Percentiles rank a stretch among this genome's conserved stretches.
Evolutionary conservation across 352 stramenopile genomes (phyloP).

Genomic region (Saprolegnia diclina): DNA sequence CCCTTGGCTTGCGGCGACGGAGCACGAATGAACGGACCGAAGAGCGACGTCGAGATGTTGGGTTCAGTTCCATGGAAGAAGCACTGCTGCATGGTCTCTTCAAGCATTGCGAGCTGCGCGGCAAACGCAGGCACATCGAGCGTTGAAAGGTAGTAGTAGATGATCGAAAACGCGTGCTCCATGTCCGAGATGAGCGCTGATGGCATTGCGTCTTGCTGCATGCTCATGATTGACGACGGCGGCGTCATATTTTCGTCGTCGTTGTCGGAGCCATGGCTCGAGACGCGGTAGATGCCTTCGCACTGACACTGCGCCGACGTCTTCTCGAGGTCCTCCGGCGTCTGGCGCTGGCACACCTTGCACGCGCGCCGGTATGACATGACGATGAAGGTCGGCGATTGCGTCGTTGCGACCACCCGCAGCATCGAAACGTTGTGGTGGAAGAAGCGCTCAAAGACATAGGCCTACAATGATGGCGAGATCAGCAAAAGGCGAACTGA

Average conservation of each 20-base stretch:
- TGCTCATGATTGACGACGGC: neutral
- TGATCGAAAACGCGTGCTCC: conserved; percentile 1
- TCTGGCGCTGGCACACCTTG: conserved; percentile 25
- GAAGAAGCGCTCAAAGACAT: conserved; percentile 20
- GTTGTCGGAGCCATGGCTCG: neutral
- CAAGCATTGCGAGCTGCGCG: conserved; percentile 1
- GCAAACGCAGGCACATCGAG: neutral
- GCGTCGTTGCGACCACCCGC: neutral
- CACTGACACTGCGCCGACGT: conserved; percentile 15
- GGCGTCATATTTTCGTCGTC: neutral
- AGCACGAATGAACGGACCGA: neutral
- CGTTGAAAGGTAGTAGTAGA: conserved; percentile 19
- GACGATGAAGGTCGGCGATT: conserved; percentile 23
- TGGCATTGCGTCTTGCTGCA: neutral
- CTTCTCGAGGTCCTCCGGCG: conserved; percentile 16
- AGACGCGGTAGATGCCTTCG: conserved; percentile 25
- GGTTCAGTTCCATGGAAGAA: neutral
- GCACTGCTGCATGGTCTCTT: conserved; percentile 1
- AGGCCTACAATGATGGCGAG: neutral
- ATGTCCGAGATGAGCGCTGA: neutral
- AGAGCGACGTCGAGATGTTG: neutral
- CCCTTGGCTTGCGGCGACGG: neutral
- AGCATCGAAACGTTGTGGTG: conserved; percentile 7
- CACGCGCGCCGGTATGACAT: conserved; percentile 26
- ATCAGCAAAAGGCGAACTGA: neutral